A percentile compares a stretch with the other conserved stretches of the same genome.
These are phyloP conservation scores for Leccinum angustisporum DNA, from an alignment of 1,284 basidiomycete genomes.

Conservation along the genomic window DNA sequence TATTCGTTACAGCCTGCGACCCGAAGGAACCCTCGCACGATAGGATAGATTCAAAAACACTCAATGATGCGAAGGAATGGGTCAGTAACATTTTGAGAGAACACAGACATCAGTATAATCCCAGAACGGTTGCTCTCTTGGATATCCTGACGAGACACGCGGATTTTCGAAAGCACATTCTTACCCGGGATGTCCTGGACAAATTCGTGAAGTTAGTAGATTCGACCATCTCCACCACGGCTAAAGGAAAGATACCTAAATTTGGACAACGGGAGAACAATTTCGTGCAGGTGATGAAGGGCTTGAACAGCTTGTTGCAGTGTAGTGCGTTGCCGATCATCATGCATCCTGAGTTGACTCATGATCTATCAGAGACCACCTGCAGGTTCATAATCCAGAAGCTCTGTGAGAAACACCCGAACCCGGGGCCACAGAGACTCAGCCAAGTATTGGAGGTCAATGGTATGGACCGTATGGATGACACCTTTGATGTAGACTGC, in stretches of 20 bases:
- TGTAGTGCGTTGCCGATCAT: constrained; percentile 15
- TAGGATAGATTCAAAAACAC: background rate
- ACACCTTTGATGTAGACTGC: background rate
- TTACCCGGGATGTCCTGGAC: constrained; percentile 15
- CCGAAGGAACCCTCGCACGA: background rate
- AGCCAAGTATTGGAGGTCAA: constrained; percentile 12
- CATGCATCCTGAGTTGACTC: background rate
- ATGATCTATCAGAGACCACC: constrained; percentile 14
- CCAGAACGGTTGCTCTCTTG: constrained; percentile 26
- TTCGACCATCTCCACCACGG: background rate
- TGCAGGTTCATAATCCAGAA: constrained; percentile 5
- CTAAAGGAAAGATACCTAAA: background rate
- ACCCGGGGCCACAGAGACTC: constrained; percentile 12
- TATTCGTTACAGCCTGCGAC: constrained; percentile 11
- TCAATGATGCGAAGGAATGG: constrained; percentile 8
- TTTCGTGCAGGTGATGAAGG: constrained; percentile 28
- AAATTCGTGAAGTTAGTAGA: constrained; percentile 19
- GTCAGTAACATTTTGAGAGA: constrained; percentile 10
- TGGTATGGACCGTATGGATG: background rate
- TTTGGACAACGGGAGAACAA: background rate
- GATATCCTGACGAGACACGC: constrained; percentile 19
- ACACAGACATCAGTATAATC: constrained; percentile 15
- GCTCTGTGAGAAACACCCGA: constrained; percentile 2
- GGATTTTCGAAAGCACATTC: constrained; percentile 13
- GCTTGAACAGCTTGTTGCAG: constrained; percentile 19